These are phyloP conservation scores for Saccharomycopsis fibuligera DNA, from an alignment of 805 yeast genomes.

Conservation along the genomic window DNA sequence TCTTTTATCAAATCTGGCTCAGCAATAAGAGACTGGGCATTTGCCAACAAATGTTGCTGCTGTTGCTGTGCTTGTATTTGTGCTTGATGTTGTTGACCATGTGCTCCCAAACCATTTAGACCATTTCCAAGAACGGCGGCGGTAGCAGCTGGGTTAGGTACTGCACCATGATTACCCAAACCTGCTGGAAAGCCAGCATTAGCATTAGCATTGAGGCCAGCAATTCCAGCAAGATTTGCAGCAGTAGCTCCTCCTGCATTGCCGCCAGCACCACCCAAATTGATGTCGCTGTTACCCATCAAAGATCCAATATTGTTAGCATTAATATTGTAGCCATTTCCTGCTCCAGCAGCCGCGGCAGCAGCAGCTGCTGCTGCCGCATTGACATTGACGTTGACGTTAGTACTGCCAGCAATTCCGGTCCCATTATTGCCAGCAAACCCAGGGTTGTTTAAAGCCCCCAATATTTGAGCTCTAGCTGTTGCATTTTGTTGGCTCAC, in stretches of 20 bases:
- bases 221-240: neutral
- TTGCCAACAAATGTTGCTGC: slow-evolving; percentile 9
- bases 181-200: slow-evolving; percentile 4
- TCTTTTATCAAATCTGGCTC: slow-evolving; percentile 36
- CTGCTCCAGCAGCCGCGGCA: neutral
- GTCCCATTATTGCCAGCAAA: neutral
- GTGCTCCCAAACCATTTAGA: slow-evolving; percentile 1
- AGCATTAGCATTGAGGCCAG: neutral
- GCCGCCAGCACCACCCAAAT: neutral
- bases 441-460: too few relatives aligned
- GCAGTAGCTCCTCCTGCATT: too few relatives aligned
- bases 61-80: slow-evolving; percentile 20
- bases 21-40: slow-evolving; percentile 3
- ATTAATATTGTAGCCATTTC: neutral
- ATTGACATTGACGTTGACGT: neutral
- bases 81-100: slow-evolving; percentile 22
- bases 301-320: neutral
- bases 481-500: slow-evolving; percentile 6
- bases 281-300: neutral
- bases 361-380: neutral
- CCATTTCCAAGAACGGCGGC: neutral
- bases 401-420: neutral
- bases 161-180: slow-evolving; percentile 2
- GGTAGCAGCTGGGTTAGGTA: neutral
- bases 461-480: neutral